Evolutionary conservation across 352 stramenopile species (phyloP).

Genomic region (Phytophthora sp.): DNA sequence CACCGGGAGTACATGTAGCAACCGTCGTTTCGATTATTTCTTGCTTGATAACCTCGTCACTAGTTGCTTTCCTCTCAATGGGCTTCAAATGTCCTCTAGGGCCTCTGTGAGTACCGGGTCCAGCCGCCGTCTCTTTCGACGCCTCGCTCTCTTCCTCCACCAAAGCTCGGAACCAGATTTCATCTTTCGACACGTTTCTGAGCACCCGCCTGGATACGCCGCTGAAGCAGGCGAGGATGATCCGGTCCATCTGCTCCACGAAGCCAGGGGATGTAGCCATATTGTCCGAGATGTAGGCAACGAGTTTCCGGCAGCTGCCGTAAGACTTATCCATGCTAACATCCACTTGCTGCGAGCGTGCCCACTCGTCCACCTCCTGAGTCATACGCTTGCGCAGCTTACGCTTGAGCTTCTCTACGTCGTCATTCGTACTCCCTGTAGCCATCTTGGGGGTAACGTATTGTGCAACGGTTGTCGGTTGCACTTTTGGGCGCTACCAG

Average conservation of each 20-base stretch:
- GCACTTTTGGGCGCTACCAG: conserved; percentile 8
- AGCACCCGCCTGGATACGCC: conserved; percentile 55
- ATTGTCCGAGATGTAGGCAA: conserved; percentile 60
- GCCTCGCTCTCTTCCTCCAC: neutral
- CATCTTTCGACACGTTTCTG: conserved; percentile 50
- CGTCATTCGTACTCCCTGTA: conserved; percentile 6
- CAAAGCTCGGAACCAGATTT: conserved; percentile 50
- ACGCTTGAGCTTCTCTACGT: conserved; percentile 27
- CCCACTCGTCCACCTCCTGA: conserved; percentile 54
- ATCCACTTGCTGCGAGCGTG: conserved; percentile 24
- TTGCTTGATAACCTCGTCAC: conserved; percentile 25
- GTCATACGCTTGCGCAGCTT: conserved; percentile 43
- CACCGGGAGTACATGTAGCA: neutral
- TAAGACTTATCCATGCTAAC: conserved; percentile 55
- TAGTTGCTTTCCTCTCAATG: neutral
- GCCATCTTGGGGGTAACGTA: neutral
- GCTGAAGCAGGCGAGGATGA: conserved; percentile 75
- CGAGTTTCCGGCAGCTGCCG: conserved; percentile 54
- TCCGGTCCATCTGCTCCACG: conserved; percentile 65
- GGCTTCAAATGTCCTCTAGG: conserved; percentile 1
- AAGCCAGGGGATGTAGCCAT: conserved; percentile 66
- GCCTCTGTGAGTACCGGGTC: neutral
- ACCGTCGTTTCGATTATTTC: conserved; percentile 20
- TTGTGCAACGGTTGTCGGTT: neutral
- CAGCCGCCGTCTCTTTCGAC: neutral